phyloP scores from a whole-genome alignment of 108 stramenopile genomes.

The Conticribra weissflogii region DNA sequence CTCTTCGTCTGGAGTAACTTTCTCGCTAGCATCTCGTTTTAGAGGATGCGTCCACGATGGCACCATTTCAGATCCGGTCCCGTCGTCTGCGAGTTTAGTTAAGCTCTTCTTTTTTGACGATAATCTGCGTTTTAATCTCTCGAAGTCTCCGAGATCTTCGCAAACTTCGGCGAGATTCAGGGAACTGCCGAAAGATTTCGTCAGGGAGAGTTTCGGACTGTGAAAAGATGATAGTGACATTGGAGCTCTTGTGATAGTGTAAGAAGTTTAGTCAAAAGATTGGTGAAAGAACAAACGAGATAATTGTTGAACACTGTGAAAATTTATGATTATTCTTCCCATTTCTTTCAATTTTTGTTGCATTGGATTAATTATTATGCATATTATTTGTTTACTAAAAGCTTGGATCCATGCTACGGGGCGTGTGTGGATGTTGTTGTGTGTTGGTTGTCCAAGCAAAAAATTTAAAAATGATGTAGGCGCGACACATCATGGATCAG shows the following conservation, averaged over 20 bases:
- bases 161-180: constrained; percentile 21
- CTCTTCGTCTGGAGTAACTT: not conserved
- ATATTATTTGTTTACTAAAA: too few species aligned
- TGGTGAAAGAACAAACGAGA: too few species aligned
- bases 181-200: constrained; percentile 17
- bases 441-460: too few species aligned
- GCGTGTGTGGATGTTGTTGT: too few species aligned
- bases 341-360: too few species aligned
- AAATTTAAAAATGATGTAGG: too few species aligned
- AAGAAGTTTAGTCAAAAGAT: too few species aligned
- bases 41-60: not conserved
- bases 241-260: not conserved
- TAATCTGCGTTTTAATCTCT: not conserved
- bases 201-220: constrained; percentile 28
- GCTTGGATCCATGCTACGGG: too few species aligned
- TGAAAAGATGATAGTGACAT: constrained; percentile 21
- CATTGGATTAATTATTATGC: too few species aligned
- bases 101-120: not conserved
- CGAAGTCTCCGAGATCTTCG: constrained; percentile 3
- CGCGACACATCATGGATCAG: too few species aligned
- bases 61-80: not conserved
- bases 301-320: too few species aligned
- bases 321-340: too few species aligned
- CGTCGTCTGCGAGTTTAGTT: not conserved
- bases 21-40: not conserved